A percentile compares a stretch with the other conserved stretches of the same genome.
phyloP scores from a whole-genome alignment of 192 early-diverging fungal genomes.

The Coemansia sp. region DNA sequence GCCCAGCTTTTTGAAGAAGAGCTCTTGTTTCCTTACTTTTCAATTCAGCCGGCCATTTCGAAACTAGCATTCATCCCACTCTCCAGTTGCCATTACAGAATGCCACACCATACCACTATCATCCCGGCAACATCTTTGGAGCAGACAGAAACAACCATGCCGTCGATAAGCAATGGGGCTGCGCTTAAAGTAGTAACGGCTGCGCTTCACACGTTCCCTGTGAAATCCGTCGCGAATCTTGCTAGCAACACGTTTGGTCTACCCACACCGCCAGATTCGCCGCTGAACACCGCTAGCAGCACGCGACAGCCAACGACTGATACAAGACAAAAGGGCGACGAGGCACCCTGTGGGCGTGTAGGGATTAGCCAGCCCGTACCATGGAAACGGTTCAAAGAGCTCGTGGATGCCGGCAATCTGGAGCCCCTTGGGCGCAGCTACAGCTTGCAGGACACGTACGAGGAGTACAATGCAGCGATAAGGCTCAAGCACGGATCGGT shows the following conservation, averaged over 20 bases:
- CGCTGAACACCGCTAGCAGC: conserved; percentile 4
- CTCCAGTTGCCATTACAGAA: neutral
- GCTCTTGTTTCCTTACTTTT: too few relatives aligned
- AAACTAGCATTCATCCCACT: neutral
- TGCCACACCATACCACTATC: neutral
- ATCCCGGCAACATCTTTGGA: neutral
- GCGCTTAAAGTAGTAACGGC: conserved; percentile 5
- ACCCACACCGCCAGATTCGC: conserved; percentile 43
- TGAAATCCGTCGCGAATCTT: neutral
- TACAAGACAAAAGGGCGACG: neutral
- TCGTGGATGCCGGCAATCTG: conserved; percentile 28
- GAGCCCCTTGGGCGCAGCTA: conserved; percentile 44
- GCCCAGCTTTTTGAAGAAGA: too few relatives aligned
- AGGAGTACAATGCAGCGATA: conserved; percentile 11
- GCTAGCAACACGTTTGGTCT: conserved; percentile 11
- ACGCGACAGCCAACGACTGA: too few relatives aligned
- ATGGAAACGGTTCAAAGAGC: conserved; percentile 31
- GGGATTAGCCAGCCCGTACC: conserved; percentile 16
- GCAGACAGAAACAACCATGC: neutral
- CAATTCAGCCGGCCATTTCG: too few relatives aligned
- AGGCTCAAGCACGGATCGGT: conserved; percentile 25
- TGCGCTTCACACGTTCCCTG: neutral
- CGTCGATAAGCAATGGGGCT: neutral
- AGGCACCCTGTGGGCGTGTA: conserved; percentile 11
- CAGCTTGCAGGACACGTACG: conserved; percentile 28